Conservation (phyloP, 768 basidiomycete genomes). For the Floccularia luteovirens region DNA sequence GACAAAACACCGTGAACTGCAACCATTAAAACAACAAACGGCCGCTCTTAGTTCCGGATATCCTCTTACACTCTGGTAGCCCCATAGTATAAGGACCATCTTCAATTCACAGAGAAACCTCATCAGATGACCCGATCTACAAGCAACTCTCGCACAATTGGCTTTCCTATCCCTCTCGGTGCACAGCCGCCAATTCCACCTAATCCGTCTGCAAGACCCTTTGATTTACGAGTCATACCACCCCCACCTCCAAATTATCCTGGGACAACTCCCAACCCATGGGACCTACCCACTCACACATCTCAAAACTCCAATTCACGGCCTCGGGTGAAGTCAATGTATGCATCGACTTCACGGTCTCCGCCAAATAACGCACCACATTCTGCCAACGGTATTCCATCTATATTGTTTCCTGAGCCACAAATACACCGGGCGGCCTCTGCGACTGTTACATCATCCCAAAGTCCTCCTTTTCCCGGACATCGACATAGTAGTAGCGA, state of each 20-base stretch:
- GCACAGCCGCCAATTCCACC: slow-evolving; percentile 22
- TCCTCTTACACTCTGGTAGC: no score
- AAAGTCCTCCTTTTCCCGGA: slow-evolving; percentile 9
- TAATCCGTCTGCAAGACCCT: slow-evolving; percentile 17
- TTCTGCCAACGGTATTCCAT: slow-evolving; percentile 14
- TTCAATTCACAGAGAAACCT: no score
- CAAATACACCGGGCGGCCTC: slow-evolving; percentile 42
- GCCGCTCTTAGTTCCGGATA: no score
- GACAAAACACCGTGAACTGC: no score
- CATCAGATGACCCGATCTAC: no score
- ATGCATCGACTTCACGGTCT: slow-evolving; percentile 13
- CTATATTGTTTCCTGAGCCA: slow-evolving; percentile 44
- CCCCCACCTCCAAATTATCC: slow-evolving; percentile 5
- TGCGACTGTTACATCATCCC: slow-evolving; percentile 13
- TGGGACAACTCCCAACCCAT: slow-evolving; percentile 5
- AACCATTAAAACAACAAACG: no score
- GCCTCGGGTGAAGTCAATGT: slow-evolving; percentile 24
- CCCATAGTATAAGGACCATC: no score
- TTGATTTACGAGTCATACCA: slow-evolving; percentile 13
- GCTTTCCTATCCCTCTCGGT: slow-evolving; percentile 26
- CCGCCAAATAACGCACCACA: slow-evolving; percentile 30
- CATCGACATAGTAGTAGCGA: slow-evolving; percentile 35
- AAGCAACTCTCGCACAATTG: no score
- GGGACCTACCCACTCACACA: slow-evolving; percentile 2
- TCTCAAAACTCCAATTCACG: slow-evolving; percentile 9